phyloP scores from a whole-genome alignment of 192 early-diverging fungal genomes.

The Backusella macrospora region DNA sequence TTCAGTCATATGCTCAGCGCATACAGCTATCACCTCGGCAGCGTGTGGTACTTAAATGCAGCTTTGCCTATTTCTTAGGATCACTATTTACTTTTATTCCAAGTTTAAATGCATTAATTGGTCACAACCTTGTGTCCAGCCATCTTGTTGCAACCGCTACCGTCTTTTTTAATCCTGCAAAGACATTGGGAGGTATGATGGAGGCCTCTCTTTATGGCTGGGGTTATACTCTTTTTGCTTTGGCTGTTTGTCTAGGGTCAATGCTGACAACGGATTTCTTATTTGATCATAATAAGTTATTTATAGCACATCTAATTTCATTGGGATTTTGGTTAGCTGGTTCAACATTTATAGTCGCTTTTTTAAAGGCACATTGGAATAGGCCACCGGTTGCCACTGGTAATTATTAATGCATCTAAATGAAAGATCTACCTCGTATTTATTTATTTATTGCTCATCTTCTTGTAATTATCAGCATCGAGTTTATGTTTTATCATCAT shows the following conservation, averaged over 20 bases:
- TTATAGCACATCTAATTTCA: slow-evolving; percentile 47
- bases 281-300: slow-evolving; percentile 37
- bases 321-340: slow-evolving; percentile 56
- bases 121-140: slow-evolving; percentile 58
- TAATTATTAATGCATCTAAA: not conserved
- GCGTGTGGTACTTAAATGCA: slow-evolving; percentile 59
- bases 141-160: slow-evolving; percentile 75
- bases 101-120: slow-evolving; percentile 50
- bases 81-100: slow-evolving; percentile 73
- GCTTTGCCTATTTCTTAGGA: slow-evolving; percentile 67
- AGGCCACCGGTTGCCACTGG: slow-evolving; percentile 53
- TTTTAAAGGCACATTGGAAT: slow-evolving; percentile 54
- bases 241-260: slow-evolving; percentile 46
- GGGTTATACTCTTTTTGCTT: slow-evolving; percentile 47
- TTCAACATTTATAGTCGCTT: slow-evolving; percentile 56
- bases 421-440: not conserved
- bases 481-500: slow-evolving; percentile 59
- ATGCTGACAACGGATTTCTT: slow-evolving; percentile 56
- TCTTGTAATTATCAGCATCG: slow-evolving; percentile 29
- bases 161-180: slow-evolving; percentile 78
- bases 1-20: not conserved
- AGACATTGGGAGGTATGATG: slow-evolving; percentile 66
- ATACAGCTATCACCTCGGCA: slow-evolving; percentile 20
- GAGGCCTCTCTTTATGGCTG: slow-evolving; percentile 51
- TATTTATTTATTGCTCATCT: not conserved